Evolutionary conservation across 768 basidiomycete genomes (phyloP).

Genomic region (Hortiboletus campestris): DNA sequence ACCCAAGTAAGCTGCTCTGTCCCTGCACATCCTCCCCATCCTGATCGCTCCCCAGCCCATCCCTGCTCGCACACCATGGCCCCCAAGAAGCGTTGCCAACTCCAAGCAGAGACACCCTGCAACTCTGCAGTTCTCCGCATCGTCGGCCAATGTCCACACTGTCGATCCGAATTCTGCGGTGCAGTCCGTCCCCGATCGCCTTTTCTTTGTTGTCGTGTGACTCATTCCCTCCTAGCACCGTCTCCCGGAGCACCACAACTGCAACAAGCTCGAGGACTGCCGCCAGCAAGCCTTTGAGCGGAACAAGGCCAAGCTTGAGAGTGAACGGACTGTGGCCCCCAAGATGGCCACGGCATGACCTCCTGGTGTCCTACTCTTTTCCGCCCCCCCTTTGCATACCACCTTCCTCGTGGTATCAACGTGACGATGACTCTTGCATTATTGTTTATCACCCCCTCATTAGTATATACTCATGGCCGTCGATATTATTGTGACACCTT

Average conservation of each 20-base stretch:
- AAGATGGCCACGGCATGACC: conserved; percentile 80
- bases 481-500: conserved; percentile 10
- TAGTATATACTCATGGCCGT: conserved; percentile 14
- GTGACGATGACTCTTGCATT: conserved; percentile 23
- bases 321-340: conserved; percentile 80
- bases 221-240: conserved; percentile 58
- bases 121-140: conserved; percentile 78
- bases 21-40: background rate
- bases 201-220: background rate
- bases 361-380: conserved; percentile 10
- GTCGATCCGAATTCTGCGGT: conserved; percentile 74
- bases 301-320: conserved; percentile 86
- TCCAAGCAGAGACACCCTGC: conserved; percentile 53
- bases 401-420: conserved; percentile 14
- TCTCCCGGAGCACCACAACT: conserved; percentile 85
- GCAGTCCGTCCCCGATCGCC: conserved; percentile 46
- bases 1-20: background rate
- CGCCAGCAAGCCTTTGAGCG: conserved; percentile 83
- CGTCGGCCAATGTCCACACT: conserved; percentile 83
- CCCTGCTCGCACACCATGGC: conserved; percentile 50
- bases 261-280: conserved; percentile 81
- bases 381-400: background rate
- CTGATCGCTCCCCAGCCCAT: conserved; percentile 1
- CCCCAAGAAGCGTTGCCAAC: conserved; percentile 86
- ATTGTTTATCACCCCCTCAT: conserved; percentile 28